Conservation (phyloP, 108 stramenopile species). For the Cyclotella choctawhatcheeana region DNA sequence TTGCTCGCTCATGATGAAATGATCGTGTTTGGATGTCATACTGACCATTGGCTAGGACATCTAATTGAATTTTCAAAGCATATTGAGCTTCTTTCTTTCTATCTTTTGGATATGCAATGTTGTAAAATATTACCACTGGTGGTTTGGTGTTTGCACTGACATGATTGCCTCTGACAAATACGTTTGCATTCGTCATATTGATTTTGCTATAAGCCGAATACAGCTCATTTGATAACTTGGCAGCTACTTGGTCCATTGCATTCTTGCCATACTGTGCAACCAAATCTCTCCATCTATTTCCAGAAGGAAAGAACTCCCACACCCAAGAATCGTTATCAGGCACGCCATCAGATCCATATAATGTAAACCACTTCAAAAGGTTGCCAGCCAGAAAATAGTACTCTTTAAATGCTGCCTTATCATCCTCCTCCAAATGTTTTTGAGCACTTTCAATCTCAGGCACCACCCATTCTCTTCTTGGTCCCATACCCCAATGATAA, state of each 20-base stretch:
- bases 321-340: conserved; percentile 53
- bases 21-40: conserved; percentile 41
- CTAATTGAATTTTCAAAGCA: conserved; percentile 40
- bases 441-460: conserved; percentile 20
- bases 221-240: conserved; percentile 26
- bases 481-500: conserved; percentile 51
- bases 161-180: conserved; percentile 17
- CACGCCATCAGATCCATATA: conserved; percentile 47
- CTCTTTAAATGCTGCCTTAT: conserved; percentile 50
- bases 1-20: conserved; percentile 31
- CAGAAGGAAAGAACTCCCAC: conserved; percentile 57
- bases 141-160: conserved; percentile 12
- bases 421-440: conserved; percentile 14
- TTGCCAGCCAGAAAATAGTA: conserved; percentile 54
- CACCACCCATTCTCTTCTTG: conserved; percentile 36
- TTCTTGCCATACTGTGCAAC: background rate
- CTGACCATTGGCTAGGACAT: conserved; percentile 46
- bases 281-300: conserved; percentile 18
- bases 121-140: conserved; percentile 44
- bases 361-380: conserved; percentile 52
- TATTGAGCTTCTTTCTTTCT: conserved; percentile 25
- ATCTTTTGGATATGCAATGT: conserved; percentile 36
- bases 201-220: conserved; percentile 33
- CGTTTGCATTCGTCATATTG: conserved; percentile 11
- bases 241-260: conserved; percentile 42